Base-by-base conservation (phyloP, 1,284 basidiomycete genomes). In the Caloboletus firmus region DNA sequence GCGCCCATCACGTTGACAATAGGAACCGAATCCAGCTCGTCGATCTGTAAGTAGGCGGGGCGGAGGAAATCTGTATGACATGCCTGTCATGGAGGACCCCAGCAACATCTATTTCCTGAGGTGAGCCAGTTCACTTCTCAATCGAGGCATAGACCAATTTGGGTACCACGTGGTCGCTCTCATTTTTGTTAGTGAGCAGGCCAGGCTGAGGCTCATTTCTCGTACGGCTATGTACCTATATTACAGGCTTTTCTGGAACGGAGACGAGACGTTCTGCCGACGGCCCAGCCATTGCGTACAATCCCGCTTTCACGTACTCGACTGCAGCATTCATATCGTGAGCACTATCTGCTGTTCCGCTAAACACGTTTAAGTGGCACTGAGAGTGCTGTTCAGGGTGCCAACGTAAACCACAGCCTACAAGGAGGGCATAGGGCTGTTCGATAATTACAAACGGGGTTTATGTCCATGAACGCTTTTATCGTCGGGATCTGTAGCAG, bases 341-440 rank as follows among this genome's bases (percentile, higher is more conserved):
- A 53, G 52, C 63, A 55, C 44, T 52, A 61, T 61, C 54, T 46
- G 15, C 49, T 44, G 43, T 52, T 49, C 51, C 52, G 49, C 42
- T 52, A 17, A 31, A 55, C 63, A 68, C 67, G 64, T 62, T 69
- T 32, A 47, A 26, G 37, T 49, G 45, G 37, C 60, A 45, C 52
- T 15, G 52, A 45, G 45, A n/a, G n/a, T 66, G 64, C 60, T 54
- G 48, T 65, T 55, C 54, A 69, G 64, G 67, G 63, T 67, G 45
- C 5, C 58, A 56, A 65, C 64, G 64, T 65, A 65, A 65, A 56
- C 55, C 63, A 65, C 64, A 69, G 67, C 65, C 62, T 49, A 22
- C 22, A 50, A 52, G 52, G 57, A 45, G 53, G 56, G 64, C 31
- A 53, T 7, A 54, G 61, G 62, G 63, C 64, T 61, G 55, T 56